These are phyloP conservation scores for Russula sp. DNA, from an alignment of 768 basidiomycete genomes.

Conservation along the genomic window DNA sequence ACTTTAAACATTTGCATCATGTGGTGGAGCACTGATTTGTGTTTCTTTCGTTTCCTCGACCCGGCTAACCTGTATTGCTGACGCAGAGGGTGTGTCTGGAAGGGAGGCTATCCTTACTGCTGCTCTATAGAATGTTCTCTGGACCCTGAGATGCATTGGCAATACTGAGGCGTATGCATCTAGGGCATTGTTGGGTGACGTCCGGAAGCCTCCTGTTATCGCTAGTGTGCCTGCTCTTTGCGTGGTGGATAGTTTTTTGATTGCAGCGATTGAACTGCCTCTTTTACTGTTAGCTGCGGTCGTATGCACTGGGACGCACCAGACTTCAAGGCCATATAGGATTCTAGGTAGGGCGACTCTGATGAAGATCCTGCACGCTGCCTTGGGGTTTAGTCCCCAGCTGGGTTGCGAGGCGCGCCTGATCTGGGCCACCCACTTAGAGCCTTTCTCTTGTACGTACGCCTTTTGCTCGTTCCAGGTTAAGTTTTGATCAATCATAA, in stretches of 20 bases:
- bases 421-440: not conserved
- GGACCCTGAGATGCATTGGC: conserved; percentile 3
- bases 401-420: not conserved
- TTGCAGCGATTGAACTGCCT: not conserved
- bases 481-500: not conserved
- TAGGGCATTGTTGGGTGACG: conserved; percentile 10
- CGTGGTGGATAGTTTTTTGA: not conserved
- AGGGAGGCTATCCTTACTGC: not conserved
- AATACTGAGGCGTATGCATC: conserved; percentile 12
- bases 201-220: conserved; percentile 22
- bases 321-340: conserved; percentile 12
- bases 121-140: not conserved
- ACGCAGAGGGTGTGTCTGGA: not conserved
- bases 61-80: too few species aligned
- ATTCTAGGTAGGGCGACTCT: not conserved
- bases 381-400: not conserved
- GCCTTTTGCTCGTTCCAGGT: not conserved
- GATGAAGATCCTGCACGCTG: not conserved
- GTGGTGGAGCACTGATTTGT: too few species aligned
- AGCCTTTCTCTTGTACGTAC: not conserved
- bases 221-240: conserved; percentile 22
- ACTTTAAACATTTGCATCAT: too few species aligned
- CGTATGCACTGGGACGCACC: not conserved
- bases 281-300: not conserved
- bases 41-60: too few species aligned